Conservation (phyloP, 225 moss, liverwort and hornwort species). For the Marchantia paleacea region DNA sequence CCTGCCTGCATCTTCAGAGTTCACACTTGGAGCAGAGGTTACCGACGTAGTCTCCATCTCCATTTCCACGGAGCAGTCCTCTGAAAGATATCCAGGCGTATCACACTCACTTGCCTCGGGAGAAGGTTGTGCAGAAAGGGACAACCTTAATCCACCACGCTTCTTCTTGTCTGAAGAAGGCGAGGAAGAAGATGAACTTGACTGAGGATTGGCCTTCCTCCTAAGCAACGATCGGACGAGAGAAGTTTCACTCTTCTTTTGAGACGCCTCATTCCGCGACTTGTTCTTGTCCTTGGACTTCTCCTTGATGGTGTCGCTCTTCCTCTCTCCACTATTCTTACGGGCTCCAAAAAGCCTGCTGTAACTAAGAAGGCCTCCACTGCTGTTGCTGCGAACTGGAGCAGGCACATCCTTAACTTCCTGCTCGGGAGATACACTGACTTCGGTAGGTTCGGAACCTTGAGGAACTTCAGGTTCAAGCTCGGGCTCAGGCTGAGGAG, state of each 20-base stretch:
- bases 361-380: conserved; percentile 41
- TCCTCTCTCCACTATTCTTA: conserved; percentile 31
- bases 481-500: background rate
- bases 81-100: conserved; percentile 31
- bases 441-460: background rate
- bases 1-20: background rate
- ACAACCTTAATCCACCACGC: conserved; percentile 19
- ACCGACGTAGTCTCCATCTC: conserved; percentile 20
- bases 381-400: conserved; percentile 23
- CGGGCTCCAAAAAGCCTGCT: conserved; percentile 37
- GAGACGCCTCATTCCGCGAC: background rate
- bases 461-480: too few species aligned
- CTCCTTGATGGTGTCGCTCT: conserved; percentile 30
- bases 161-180: conserved; percentile 39
- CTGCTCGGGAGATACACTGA: background rate
- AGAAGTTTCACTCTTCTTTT: conserved; percentile 36
- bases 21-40: background rate
- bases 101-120: conserved; percentile 32
- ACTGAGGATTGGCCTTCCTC: conserved; percentile 28
- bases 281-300: conserved; percentile 26
- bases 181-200: conserved; percentile 14
- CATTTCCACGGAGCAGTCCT: conserved; percentile 22
- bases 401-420: conserved; percentile 18
- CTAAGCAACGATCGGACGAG: conserved; percentile 40
- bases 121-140: conserved; percentile 28